phyloP scores from a whole-genome alignment of 139 green algal genomes.

The Volvox reticuliferus region DNA sequence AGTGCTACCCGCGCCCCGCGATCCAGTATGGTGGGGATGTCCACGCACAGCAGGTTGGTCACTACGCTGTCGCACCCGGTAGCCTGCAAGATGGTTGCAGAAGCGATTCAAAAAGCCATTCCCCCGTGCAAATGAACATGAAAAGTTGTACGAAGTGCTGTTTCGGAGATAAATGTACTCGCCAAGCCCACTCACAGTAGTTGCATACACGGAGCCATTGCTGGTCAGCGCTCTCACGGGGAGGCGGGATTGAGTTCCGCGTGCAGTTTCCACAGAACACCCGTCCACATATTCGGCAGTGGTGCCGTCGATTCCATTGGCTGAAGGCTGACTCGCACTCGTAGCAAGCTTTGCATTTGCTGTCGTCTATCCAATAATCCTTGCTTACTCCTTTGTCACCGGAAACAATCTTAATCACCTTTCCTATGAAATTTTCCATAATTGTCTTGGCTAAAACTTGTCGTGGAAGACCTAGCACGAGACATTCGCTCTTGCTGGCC shows the following conservation, averaged over 20 bases:
- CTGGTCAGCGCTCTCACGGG: slow-evolving; percentile 41
- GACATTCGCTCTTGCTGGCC: not conserved
- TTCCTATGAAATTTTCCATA: slow-evolving; percentile 28
- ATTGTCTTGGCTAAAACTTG: not conserved
- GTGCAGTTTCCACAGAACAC: slow-evolving; percentile 73
- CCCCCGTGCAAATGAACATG: not conserved
- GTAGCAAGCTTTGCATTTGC: slow-evolving; percentile 62
- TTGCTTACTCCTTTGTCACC: slow-evolving; percentile 41
- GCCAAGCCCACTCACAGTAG: slow-evolving; percentile 63
- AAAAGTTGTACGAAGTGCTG: not conserved
- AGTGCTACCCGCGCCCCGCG: not conserved
- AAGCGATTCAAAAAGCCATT: not conserved
- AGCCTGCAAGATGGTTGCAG: slow-evolving; percentile 38
- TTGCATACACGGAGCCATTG: slow-evolving; percentile 69
- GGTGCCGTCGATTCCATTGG: slow-evolving; percentile 59
- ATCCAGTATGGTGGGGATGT: not conserved
- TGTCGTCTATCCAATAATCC: slow-evolving; percentile 69
- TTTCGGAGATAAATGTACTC: not conserved
- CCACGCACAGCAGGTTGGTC: slow-evolving; percentile 13
- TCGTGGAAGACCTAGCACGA: not conserved
- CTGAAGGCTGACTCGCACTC: slow-evolving; percentile 66
- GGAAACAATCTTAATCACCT: not conserved
- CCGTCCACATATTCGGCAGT: slow-evolving; percentile 67
- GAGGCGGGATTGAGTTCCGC: slow-evolving; percentile 51
- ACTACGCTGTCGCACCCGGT: slow-evolving; percentile 47